phyloP scores from a whole-genome alignment of 495 filamentous ascomycete genomes.

The Talaromyces nanjingensis region DNA sequence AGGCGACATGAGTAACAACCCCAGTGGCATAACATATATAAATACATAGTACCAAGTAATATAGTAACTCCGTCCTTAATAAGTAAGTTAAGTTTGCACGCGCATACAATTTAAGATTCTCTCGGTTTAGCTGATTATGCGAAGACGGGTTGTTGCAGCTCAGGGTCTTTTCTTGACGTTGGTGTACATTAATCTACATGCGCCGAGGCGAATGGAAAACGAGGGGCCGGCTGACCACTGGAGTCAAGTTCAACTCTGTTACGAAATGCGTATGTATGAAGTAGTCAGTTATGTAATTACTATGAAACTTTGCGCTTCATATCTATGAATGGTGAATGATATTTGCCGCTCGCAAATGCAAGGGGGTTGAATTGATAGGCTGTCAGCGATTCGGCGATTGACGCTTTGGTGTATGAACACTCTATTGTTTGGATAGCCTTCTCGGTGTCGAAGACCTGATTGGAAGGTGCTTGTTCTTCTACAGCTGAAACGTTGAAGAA shows the following conservation, averaged over 20 bases:
- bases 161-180: slow-evolving; percentile 6
- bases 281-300: not conserved
- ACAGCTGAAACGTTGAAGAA: not conserved
- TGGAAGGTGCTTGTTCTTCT: not conserved
- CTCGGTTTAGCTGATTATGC: slow-evolving; percentile 10
- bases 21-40: too few relatives aligned
- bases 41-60: not conserved
- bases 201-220: slow-evolving; percentile 2
- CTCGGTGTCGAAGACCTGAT: not conserved
- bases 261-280: not conserved
- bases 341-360: not conserved
- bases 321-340: not conserved
- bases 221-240: not conserved
- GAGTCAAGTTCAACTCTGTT: not conserved
- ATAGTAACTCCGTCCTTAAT: not conserved
- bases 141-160: slow-evolving; percentile 12
- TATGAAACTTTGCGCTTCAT: not conserved
- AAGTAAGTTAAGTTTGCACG: not conserved
- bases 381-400: not conserved
- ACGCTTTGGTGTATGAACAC: not conserved
- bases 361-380: slow-evolving; percentile 5
- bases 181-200: slow-evolving; percentile 6
- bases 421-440: not conserved
- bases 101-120: slow-evolving; percentile 7
- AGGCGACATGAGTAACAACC: too few relatives aligned